Conservation (phyloP, 306 rosid species). For the Rosa rugosa region DNA sequence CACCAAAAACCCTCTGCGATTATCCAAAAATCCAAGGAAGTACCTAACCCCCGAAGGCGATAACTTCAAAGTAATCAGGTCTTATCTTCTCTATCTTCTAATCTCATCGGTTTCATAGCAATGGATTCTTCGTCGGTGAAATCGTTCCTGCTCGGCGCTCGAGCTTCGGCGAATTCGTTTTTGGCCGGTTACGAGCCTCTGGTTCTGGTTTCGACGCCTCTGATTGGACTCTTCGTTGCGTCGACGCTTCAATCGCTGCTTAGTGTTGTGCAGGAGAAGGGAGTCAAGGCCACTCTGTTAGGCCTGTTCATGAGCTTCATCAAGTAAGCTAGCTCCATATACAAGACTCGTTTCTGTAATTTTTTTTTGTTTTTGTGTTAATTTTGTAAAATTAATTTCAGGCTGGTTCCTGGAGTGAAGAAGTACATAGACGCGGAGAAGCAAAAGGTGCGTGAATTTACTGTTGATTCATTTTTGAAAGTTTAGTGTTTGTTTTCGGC, state of each 20-base stretch:
- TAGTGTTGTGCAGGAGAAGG: slow-evolving; percentile 31
- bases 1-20: background rate
- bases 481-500: background rate
- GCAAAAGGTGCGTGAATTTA: slow-evolving; percentile 39
- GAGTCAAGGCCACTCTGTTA: slow-evolving; percentile 40
- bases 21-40: too few relatives aligned
- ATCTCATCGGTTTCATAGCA: background rate
- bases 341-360: background rate
- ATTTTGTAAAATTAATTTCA: slow-evolving; percentile 12
- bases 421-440: slow-evolving; percentile 49
- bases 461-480: background rate
- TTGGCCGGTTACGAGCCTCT: slow-evolving; percentile 49
- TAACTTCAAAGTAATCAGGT: too few relatives aligned
- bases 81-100: too few relatives aligned
- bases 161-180: slow-evolving; percentile 36
- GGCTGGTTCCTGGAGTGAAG: slow-evolving; percentile 54
- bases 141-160: slow-evolving; percentile 5
- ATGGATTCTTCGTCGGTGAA: slow-evolving; percentile 36
- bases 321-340: slow-evolving; percentile 29
- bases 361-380: background rate
- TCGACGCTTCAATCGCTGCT: slow-evolving; percentile 34
- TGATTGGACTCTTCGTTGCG: slow-evolving; percentile 36
- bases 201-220: slow-evolving; percentile 44
- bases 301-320: slow-evolving; percentile 37
- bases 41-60: too few relatives aligned